Evolutionary conservation across 352 stramenopile genomes (phyloP).

Genomic region (Blastocystis sp.): DNA sequence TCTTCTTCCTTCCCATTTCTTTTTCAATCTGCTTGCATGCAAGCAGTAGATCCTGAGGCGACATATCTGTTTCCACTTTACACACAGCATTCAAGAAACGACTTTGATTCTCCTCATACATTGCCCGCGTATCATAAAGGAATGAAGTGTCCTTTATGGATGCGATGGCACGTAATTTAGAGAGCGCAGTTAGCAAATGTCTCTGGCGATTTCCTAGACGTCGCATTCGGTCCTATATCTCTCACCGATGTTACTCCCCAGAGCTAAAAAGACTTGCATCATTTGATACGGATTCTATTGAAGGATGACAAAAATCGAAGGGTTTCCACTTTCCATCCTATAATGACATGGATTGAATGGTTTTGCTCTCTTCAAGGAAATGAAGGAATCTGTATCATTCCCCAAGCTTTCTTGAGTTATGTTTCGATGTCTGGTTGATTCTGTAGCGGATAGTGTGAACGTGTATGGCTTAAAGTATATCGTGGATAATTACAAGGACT

Average conservation of each 20-base stretch:
- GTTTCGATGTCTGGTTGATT: neutral
- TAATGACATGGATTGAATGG: conserved; percentile 51
- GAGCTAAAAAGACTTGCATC: conserved; percentile 62
- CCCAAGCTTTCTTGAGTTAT: neutral
- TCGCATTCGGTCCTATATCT: neutral
- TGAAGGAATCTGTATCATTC: conserved; percentile 17
- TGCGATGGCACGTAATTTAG: neutral
- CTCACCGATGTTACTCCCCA: conserved; percentile 63
- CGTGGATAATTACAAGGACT: conserved; percentile 7
- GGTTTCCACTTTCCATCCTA: neutral
- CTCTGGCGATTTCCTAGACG: conserved; percentile 39
- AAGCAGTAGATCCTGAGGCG: conserved; percentile 73
- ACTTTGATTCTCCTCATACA: conserved; percentile 89
- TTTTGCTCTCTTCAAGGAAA: conserved; percentile 50
- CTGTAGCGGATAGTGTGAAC: neutral
- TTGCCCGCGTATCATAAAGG: conserved; percentile 82
- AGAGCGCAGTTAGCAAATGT: conserved; percentile 37
- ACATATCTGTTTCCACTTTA: conserved; percentile 75
- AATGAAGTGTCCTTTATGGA: conserved; percentile 73
- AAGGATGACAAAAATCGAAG: neutral
- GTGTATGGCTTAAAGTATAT: neutral
- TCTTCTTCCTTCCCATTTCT: conserved; percentile 76
- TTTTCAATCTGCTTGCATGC: conserved; percentile 79
- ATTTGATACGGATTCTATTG: neutral
- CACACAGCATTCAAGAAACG: conserved; percentile 86